These are phyloP conservation scores for Microsporum ferrugineum DNA, from an alignment of 2,329 filamentous ascomycete species.

Conservation along the genomic window DNA sequence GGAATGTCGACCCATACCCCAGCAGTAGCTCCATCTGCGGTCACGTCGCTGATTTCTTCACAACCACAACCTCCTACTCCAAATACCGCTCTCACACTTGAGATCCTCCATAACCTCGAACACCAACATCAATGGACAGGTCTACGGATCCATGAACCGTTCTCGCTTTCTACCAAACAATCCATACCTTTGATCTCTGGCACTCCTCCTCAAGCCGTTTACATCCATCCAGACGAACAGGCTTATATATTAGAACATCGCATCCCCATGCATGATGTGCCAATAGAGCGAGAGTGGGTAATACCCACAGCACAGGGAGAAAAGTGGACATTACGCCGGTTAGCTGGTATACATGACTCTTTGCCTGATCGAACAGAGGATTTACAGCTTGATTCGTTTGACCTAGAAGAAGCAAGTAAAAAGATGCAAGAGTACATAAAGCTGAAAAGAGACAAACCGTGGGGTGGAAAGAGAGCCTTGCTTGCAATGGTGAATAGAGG, in stretches of 20 bases:
- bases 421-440: constrained; percentile 25
- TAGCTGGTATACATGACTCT: constrained; percentile 48
- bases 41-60: constrained; percentile 31
- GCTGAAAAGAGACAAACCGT: constrained; percentile 25
- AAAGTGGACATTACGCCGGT: constrained; percentile 45
- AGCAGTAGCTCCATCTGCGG: constrained; percentile 24
- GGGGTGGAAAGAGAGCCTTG: constrained; percentile 44
- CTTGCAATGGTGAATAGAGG: constrained; percentile 45
- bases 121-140: constrained; percentile 52
- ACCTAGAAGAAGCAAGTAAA: constrained; percentile 19
- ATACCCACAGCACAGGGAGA: constrained; percentile 49
- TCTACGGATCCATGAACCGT: constrained; percentile 41
- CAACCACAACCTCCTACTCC: constrained; percentile 19
- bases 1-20: neutral
- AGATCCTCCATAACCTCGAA: constrained; percentile 53
- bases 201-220: constrained; percentile 48
- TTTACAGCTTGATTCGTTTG: constrained; percentile 12
- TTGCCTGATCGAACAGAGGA: constrained; percentile 26
- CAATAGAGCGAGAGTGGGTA: constrained; percentile 47
- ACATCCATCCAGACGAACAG: constrained; percentile 55
- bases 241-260: constrained; percentile 45
- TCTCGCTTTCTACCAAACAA: constrained; percentile 21
- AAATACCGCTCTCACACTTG: constrained; percentile 40
- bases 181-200: constrained; percentile 46
- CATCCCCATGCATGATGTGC: constrained; percentile 37